A percentile compares a stretch with the other conserved stretches of the same genome.
These are phyloP conservation scores for Polymyxa betae DNA, from an alignment of 208 protist species.

Conservation along the genomic window DNA sequence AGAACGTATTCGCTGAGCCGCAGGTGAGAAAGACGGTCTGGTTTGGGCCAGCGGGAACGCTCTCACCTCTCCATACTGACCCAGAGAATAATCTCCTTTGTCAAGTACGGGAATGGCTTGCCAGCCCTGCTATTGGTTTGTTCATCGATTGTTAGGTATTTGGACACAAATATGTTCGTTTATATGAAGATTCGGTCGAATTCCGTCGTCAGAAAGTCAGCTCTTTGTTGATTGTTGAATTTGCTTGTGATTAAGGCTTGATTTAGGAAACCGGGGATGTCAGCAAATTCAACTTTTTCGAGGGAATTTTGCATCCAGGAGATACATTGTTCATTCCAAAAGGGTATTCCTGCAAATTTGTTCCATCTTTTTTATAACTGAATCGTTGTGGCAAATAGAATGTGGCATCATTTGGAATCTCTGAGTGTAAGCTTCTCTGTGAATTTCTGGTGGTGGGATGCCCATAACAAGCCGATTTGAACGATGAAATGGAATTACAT, in stretches of 20 bases:
- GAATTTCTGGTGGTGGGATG: slow-evolving; percentile 45
- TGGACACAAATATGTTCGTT: slow-evolving; percentile 38
- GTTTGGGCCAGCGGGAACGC: slow-evolving; percentile 5
- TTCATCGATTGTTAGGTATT: not conserved
- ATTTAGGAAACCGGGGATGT: not conserved
- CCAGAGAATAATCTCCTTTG: slow-evolving; percentile 23
- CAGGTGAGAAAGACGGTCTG: not conserved
- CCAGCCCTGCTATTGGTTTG: not conserved
- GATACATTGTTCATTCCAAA: slow-evolving; percentile 47
- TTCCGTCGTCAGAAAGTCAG: not conserved
- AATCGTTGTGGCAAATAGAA: not conserved
- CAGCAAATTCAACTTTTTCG: not conserved
- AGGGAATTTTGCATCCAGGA: not conserved
- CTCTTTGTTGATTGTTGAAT: not conserved
- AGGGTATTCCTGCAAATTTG: not conserved
- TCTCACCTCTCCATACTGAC: not conserved
- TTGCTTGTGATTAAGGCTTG: not conserved
- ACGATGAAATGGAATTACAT: no score
- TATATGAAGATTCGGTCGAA: not conserved
- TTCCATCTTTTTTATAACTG: not conserved
- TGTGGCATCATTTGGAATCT: slow-evolving; percentile 42
- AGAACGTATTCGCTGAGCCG: not conserved
- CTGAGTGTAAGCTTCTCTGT: slow-evolving; percentile 33
- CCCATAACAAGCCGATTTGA: not conserved
- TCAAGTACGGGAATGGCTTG: not conserved